These are phyloP conservation scores for Phaeotremella fagi DNA, from an alignment of 768 basidiomycete genomes.

Conservation along the genomic window DNA sequence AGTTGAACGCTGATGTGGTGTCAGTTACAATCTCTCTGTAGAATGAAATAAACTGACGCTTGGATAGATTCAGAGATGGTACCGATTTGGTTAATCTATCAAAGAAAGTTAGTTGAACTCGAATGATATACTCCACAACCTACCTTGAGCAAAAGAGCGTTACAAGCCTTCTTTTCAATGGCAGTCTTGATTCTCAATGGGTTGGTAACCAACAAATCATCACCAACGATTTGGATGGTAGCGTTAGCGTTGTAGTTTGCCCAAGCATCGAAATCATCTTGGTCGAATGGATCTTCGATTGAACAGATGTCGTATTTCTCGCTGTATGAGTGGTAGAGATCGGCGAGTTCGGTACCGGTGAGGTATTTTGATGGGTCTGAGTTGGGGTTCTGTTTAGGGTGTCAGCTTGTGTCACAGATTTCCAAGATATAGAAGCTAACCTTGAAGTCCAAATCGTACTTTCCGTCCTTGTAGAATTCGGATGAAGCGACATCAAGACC, in stretches of 20 bases:
- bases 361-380: constrained; percentile 97
- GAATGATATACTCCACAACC: constrained; percentile 32
- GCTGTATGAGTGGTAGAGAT: constrained; percentile 77
- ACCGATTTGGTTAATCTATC: constrained; percentile 92
- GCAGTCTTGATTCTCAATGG: constrained; percentile 94
- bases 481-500: constrained; percentile 97
- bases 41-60: constrained; percentile 60
- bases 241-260: constrained; percentile 67
- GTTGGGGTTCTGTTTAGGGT: constrained; percentile 92
- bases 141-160: constrained; percentile 88
- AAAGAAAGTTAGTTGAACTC: constrained; percentile 6
- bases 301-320: constrained; percentile 82
- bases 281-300: constrained; percentile 87
- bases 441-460: constrained; percentile 82
- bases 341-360: constrained; percentile 83
- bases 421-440: constrained; percentile 17
- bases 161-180: constrained; percentile 99
- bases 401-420: background rate
- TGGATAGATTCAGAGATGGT: constrained; percentile 98
- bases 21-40: constrained; percentile 3
- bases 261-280: constrained; percentile 99
- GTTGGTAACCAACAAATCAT: constrained; percentile 98
- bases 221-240: constrained; percentile 51
- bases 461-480: constrained; percentile 99
- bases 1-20: constrained; percentile 71